These are phyloP conservation scores for Alternaria arbusti DNA, from an alignment of 2,329 filamentous ascomycete species.

Conservation along the genomic window DNA sequence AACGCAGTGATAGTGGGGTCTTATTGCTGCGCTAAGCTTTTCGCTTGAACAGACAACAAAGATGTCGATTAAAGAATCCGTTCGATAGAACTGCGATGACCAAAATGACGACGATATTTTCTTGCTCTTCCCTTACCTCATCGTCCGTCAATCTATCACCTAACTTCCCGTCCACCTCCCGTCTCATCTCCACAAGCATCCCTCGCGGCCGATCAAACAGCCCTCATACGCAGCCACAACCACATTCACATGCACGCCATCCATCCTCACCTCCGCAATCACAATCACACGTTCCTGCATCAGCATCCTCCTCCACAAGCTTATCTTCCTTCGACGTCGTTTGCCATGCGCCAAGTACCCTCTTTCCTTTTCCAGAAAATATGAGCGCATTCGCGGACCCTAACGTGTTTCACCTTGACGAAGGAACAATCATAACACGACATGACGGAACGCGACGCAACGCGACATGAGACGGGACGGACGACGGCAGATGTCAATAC, in stretches of 20 bases:
- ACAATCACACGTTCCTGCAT: neutral
- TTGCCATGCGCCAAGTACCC: neutral
- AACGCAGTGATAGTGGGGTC: neutral
- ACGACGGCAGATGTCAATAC: neutral
- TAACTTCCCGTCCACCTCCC: neutral
- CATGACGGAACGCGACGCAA: neutral
- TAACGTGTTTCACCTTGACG: neutral
- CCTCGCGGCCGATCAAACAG: conserved; percentile 2
- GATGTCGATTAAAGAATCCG: neutral
- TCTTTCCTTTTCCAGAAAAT: neutral
- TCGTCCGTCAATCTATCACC: neutral
- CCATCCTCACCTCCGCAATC: neutral
- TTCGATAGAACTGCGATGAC: neutral
- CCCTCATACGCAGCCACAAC: conserved; percentile 2
- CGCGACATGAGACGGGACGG: neutral
- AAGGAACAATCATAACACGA: neutral
- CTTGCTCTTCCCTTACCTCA: neutral
- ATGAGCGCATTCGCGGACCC: neutral
- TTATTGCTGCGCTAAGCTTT: neutral
- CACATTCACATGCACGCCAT: conserved; percentile 3
- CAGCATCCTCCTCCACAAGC: neutral
- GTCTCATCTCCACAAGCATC: neutral
- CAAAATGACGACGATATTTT: neutral
- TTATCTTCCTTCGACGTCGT: neutral
- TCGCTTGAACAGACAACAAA: neutral